phyloP scores from a whole-genome alignment of 208 protist genomes.

The Acanthamoeba lenticulata region DNA sequence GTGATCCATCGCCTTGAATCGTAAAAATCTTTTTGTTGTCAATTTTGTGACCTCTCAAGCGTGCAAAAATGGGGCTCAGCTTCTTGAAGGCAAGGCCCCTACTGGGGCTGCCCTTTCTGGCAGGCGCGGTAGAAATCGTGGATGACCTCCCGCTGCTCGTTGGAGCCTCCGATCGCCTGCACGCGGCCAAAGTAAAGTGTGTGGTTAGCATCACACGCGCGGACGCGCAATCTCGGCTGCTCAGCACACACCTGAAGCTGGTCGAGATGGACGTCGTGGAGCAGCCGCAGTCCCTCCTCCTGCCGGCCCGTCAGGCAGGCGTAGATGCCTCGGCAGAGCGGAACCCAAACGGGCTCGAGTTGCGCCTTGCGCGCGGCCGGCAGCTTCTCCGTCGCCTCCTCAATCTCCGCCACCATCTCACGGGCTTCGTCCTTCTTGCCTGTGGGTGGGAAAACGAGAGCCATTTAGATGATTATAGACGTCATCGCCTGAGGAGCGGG shows the following conservation, averaged over 20 bases:
- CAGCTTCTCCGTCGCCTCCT: neutral
- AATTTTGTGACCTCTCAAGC: no score
- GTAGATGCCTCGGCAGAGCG: neutral
- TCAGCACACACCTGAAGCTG: neutral
- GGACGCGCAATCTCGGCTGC: no score
- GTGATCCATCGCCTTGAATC: no score
- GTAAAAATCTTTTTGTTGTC: no score
- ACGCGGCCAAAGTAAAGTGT: neutral
- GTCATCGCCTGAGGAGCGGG: no score
- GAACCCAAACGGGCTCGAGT: slow-evolving; percentile 15
- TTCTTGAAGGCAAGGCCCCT: neutral
- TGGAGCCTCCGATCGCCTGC: slow-evolving; percentile 25
- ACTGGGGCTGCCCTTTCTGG: neutral
- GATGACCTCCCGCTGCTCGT: slow-evolving; percentile 36
- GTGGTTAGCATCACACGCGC: no score
- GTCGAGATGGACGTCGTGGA: neutral
- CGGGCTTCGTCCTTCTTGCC: neutral
- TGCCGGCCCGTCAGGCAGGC: neutral
- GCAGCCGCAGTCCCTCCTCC: neutral
- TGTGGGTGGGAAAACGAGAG: neutral
- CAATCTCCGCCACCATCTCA: slow-evolving; percentile 21
- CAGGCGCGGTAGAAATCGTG: neutral
- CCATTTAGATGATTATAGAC: neutral
- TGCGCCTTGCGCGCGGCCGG: neutral
- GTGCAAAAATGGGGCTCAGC: neutral